Base-by-base conservation (phyloP, 139 green algal species). In the Tetraselmis chui region DNA sequence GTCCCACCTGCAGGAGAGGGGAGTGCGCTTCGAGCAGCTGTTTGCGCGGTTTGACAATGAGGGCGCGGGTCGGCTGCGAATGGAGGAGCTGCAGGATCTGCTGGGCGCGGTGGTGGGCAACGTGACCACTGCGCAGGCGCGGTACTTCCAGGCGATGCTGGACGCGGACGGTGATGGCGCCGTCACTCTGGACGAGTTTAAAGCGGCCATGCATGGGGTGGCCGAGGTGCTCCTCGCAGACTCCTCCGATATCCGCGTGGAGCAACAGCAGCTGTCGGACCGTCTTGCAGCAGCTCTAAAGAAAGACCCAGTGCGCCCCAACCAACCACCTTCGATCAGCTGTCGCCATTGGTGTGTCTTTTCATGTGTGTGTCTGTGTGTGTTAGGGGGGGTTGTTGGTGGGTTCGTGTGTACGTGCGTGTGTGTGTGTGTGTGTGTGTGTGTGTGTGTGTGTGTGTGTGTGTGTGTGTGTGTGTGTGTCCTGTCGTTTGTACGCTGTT, bases 131-230 rank as follows among this genome's bases (percentile, higher is more conserved):
- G 45, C 11, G 45, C 45, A 67, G 45, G 45, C 45, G 45, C 45
- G 18, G 45, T 67, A 67, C 45, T 18, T 67, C 11, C 84, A 88
- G 86, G 79, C 83, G 0, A 83, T 90, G 77, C 76, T 90, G 74
- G 86, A 90, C 82, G 76, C 84, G 59, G 82, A 88, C 77, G 84
- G 82, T 2, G 82, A 87, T 31, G 84, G 84, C 79, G 28, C 59
- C 22, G 81, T 88, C 32, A 59, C 30, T 1, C 88, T 85, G 27
- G 80, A 85, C 11, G 86, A 90, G 82, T 83, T 90, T 74, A 67
- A 67, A 18, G 45, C 45, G 11, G 45, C 45, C 11, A 67, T 67
- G 45, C 45, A 18, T 67, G 45, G 18, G 45, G 45, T 67, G 45
- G 5, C 45, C 11, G 45, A 67, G 45, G 45, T 67, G 11, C 11